Conservation (phyloP, 805 yeast genomes). For the Torulaspora delbrueckii region DNA sequence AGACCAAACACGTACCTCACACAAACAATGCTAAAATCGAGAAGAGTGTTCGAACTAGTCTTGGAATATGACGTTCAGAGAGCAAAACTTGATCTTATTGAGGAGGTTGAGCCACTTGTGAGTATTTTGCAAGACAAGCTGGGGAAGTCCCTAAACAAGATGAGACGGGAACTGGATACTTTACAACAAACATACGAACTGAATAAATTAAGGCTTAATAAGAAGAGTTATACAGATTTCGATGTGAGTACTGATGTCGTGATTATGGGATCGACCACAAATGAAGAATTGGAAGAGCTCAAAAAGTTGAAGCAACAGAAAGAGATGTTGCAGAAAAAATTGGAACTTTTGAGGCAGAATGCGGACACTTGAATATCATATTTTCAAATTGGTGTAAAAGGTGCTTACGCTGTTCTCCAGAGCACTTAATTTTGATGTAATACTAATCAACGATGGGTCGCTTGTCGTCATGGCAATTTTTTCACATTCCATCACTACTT, state of each 20-base stretch:
- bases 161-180: constrained; percentile 29
- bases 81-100: constrained; percentile 32
- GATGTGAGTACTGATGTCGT: constrained; percentile 27
- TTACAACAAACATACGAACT: constrained; percentile 30
- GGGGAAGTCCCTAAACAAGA: constrained; percentile 23
- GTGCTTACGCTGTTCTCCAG: constrained; percentile 40
- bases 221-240: constrained; percentile 12
- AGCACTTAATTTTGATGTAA: constrained; percentile 58
- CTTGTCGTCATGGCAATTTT: constrained; percentile 58
- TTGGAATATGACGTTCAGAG: constrained; percentile 35
- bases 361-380: background rate
- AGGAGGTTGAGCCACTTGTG: constrained; percentile 32
- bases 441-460: constrained; percentile 61
- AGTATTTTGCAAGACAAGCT: constrained; percentile 26
- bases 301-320: constrained; percentile 24
- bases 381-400: constrained; percentile 20
- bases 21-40: constrained; percentile 23
- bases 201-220: constrained; percentile 26
- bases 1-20: constrained; percentile 23
- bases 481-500: constrained; percentile 58
- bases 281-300: constrained; percentile 31
- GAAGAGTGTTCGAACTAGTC: constrained; percentile 29
- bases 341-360: constrained; percentile 10
- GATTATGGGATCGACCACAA: constrained; percentile 31
- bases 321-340: constrained; percentile 16